Evolutionary conservation across 352 stramenopile genomes (phyloP).

Genomic region (Elongisporangium prolatum): DNA sequence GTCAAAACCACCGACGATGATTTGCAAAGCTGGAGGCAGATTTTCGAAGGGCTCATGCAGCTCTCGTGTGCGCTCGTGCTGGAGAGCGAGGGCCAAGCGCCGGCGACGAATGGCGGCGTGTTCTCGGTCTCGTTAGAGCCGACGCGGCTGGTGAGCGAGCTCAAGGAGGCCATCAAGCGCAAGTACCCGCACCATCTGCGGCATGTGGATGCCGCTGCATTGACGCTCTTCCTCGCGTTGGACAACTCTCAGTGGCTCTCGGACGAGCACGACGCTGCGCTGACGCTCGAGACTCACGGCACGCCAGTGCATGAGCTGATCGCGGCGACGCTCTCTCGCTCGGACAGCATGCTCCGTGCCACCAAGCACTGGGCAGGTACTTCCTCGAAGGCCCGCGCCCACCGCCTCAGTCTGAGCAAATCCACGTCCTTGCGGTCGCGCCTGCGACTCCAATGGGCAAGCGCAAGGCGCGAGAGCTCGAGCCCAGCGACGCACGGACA

Average conservation of each 20-base stretch:
- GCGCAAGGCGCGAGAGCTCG: not conserved
- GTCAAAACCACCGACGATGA: too few relatives aligned
- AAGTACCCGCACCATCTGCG: constrained; percentile 10
- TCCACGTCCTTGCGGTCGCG: constrained; percentile 2
- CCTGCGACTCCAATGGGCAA: not conserved
- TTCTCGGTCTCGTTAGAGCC: constrained; percentile 2
- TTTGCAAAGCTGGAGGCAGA: too few relatives aligned
- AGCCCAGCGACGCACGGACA: not conserved
- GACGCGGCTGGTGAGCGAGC: constrained; percentile 6
- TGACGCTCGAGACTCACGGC: constrained; percentile 4
- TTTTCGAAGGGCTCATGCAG: too few relatives aligned
- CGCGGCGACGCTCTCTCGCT: not conserved
- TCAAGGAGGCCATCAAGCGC: constrained; percentile 9
- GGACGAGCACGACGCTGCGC: constrained; percentile 7
- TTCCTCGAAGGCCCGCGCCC: not conserved
- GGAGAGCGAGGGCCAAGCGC: not conserved
- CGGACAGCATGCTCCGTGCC: not conserved
- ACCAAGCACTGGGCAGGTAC: constrained; percentile 5
- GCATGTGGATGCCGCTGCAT: constrained; percentile 5
- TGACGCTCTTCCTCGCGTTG: constrained; percentile 4
- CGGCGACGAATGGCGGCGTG: constrained; percentile 5
- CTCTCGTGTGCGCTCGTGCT: constrained; percentile 8
- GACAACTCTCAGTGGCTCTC: constrained; percentile 2
- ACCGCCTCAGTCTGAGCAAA: constrained; percentile 1
- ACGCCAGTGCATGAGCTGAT: constrained; percentile 3